phyloP scores from a whole-genome alignment of 768 basidiomycete species.

The Pholiota conissans region DNA sequence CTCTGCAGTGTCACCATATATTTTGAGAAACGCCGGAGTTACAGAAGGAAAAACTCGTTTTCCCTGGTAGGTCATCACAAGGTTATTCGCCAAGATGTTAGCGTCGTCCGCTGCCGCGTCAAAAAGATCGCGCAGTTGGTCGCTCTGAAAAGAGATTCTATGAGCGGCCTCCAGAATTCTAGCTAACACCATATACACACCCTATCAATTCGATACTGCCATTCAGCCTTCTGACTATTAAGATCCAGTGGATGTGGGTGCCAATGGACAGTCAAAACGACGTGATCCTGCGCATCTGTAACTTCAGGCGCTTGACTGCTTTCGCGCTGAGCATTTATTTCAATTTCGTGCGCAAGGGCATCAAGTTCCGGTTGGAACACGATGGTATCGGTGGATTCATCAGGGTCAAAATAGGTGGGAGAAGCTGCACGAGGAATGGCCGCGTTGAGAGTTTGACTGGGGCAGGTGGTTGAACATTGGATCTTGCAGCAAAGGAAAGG shows the following conservation, averaged over 20 bases:
- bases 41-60: constrained; percentile 69
- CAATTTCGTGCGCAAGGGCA: constrained; percentile 43
- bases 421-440: constrained; percentile 41
- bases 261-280: constrained; percentile 64
- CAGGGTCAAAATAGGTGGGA: constrained; percentile 38
- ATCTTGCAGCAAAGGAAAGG: background rate
- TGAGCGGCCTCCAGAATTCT: background rate
- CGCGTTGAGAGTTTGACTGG: constrained; percentile 49
- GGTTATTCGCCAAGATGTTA: constrained; percentile 43
- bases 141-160: constrained; percentile 41
- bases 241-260: constrained; percentile 59
- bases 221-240: constrained; percentile 36
- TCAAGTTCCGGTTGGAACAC: constrained; percentile 64
- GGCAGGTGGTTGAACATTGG: background rate
- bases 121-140: constrained; percentile 64
- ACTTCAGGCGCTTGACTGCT: constrained; percentile 29
- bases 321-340: constrained; percentile 26
- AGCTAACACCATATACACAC: constrained; percentile 34
- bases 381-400: constrained; percentile 50
- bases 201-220: constrained; percentile 58
- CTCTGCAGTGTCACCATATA: constrained; percentile 64
- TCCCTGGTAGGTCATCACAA: constrained; percentile 62
- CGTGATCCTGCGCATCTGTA: constrained; percentile 32
- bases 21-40: constrained; percentile 61
- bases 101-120: constrained; percentile 67